Base-by-base conservation (phyloP, 1,284 basidiomycete species). In the Marasmius fiardii region DNA sequence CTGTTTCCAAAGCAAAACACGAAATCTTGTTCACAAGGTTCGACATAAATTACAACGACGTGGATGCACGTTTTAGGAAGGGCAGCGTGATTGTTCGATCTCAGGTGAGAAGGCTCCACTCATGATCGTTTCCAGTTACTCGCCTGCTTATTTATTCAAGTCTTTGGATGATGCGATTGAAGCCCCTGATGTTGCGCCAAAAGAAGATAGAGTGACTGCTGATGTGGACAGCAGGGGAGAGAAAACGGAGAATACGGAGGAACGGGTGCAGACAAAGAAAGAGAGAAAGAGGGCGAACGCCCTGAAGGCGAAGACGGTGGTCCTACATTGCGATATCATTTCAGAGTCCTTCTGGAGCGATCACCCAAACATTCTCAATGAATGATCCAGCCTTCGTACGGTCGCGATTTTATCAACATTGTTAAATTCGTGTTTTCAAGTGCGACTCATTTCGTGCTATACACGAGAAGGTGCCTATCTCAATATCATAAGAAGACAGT, bases 21-120 rank as follows among this genome's bases (percentile, higher is more conserved):
- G 95, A 98, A 70, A 88, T 98, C 3, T 74, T 99, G 1, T 96
- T 90, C 71, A 77, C 81, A 5, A 77, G 78, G 6, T 98, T 95
- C 65, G 78, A 79, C 0, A 86, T 96, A 64, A 99, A 98, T 68
- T 99, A 99, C 67, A 95, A 93, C 62, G 74, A 77, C 12, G 67
- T 95, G 1, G 79, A 88, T 3, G 79, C 81, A 2, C 80, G 90
- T 60, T 97, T 83, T 66, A 78, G 91, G 49, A 97, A 96, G 67
- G 96, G 96, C 7, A 95, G 90, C 58, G 80, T 93, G 1, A 70
- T 98, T 6, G 81, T 95, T 26, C 86, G 93, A 64, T 77, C 85
- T 56, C 72, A 77, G 63, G 77, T 71, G n/a, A n/a, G n/a, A 56
- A 43, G 64, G 60, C 28, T 33, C 35, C 16, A 20, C 20, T 23